Base-by-base conservation (phyloP, 305 asterid genomes). In the Plantago rigida region DNA sequence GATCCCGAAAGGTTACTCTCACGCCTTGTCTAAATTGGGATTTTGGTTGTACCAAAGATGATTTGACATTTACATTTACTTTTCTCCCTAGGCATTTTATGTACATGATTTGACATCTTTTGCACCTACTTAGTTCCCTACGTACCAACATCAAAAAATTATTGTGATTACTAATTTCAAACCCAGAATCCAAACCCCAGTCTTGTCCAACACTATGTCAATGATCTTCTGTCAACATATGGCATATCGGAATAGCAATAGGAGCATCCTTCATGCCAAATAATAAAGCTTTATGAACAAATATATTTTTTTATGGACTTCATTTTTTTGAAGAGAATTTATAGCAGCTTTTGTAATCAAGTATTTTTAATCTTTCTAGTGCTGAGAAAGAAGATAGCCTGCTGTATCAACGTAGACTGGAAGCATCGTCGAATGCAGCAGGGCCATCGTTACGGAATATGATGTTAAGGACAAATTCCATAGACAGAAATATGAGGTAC, bases 381-480 rank as follows among this genome's bases (percentile, higher is more conserved):
- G 75, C 80, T 69, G 97, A 86, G 71, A 92, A 87, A 81, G 97
- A 89, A 75, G 97, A 92, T 39, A 68, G 77, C 71, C 78, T 73
- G 67, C 86, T 84, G 42, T 77, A 74, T 77, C 96, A 87, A 74
- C 82, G 77, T 68, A 74, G 89, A 73, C 76, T 86, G 69, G 96
- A 86, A 73, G 77, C 87, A 17, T 82, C 87, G 74, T 80, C 83
- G 62, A 80, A 80, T 81, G 87, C 85, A 56, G 83, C 79, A 24
- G 96, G 96, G 56, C 84, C 88, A 64, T 87, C 97, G 56, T 68
- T 89, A 78, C 82, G 89, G 77, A 87, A 77, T 77, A 84, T 69
- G 87, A 81, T 93, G 89, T 64, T 93, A 71, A 84, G 86, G 55
- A 77, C 96, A 75, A 83, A 87, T 64, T 87, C 89, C 9, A 79